Base-by-base conservation (phyloP, 2,329 filamentous ascomycete genomes). In the Fusarium sterilihyphosum region DNA sequence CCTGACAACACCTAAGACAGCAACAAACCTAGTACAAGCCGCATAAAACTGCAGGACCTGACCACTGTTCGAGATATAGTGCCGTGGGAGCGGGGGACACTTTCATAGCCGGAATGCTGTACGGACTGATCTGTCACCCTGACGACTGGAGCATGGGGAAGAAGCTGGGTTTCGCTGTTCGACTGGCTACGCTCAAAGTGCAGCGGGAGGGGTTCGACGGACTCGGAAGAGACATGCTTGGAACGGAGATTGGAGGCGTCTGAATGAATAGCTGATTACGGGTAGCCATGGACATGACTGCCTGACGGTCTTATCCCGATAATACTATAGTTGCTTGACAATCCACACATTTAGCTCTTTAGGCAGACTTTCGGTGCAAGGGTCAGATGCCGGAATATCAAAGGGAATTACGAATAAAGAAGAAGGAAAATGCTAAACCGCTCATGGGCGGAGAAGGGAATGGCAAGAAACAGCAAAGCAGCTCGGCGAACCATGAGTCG, bases 71-170 rank as follows among this genome's bases (percentile, higher is more conserved):
- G 77, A 68, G 53, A 64, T 76, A 79, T 79, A 93, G 92, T 80
- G 87, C 92, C 11, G 88, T 94, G 70, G 93, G 92, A 62, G 92
- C 92, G 49, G 93, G 93, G 74, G 93, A 94, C 78, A 94, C 92
- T 1, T 94, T 94, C 78, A 89, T 92, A 73, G 92, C 92, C 40
- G 92, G 92, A 67, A 90, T 93, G 81, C 82, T 94, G 56, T 93
- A 91, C 81, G 87, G 85, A 41, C 81, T 93, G 70, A 82, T 88
- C 65, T 88, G 85, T 78, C 86, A 86, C 71, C 74, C 78, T 49
- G 77, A 81, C 14, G 83, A 87, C 71, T 91, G 89, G 89, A 80
- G 83, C 74, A 77, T 86, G 53, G 74, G 81, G 58, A 79, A 82
- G 65, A 89, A 86, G 76, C 80, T 93, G 69, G 80, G 78, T 38